A percentile compares a stretch with the other conserved stretches of the same genome.
These are phyloP conservation scores for Phalaenopsis aphrodite DNA, from an alignment of 106 monocot genomes.

Conservation along the genomic window DNA sequence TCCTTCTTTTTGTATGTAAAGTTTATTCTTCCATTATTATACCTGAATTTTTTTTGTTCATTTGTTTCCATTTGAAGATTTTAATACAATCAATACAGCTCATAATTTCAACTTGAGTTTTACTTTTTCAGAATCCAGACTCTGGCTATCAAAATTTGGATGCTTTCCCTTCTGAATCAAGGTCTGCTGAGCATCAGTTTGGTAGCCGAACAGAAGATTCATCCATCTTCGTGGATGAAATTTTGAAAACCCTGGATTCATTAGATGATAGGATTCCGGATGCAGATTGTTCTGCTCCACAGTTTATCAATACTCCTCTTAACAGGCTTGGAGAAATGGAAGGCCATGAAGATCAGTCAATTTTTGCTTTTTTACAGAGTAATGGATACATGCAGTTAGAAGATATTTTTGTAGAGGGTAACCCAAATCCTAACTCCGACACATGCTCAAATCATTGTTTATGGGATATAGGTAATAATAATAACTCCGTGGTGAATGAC, in stretches of 20 bases:
- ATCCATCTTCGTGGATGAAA: background rate
- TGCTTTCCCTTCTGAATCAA: background rate
- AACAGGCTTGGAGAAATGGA: background rate
- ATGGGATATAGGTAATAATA: background rate
- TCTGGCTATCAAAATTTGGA: background rate
- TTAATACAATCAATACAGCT: background rate
- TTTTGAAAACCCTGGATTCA: background rate
- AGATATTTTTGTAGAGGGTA: background rate
- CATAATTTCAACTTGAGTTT: background rate
- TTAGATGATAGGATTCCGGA: background rate
- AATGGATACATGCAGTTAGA: conserved; percentile 5
- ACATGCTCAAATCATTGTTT: background rate
- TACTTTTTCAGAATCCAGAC: conserved; percentile 3
- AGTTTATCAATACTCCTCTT: background rate
- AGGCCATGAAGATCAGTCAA: background rate
- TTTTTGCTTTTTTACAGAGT: background rate
- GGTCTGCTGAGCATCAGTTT: background rate
- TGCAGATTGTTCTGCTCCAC: background rate
- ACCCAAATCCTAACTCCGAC: background rate
- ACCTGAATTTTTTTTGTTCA: background rate
- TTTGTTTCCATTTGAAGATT: background rate
- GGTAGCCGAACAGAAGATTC: conserved; percentile 6
- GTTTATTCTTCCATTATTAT: background rate
- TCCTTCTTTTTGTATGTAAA: background rate
- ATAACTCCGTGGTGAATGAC: background rate